Evolutionary conservation across 2,329 filamentous ascomycete species (phyloP).

Genomic region (Ophiocordyceps unilateralis): DNA sequence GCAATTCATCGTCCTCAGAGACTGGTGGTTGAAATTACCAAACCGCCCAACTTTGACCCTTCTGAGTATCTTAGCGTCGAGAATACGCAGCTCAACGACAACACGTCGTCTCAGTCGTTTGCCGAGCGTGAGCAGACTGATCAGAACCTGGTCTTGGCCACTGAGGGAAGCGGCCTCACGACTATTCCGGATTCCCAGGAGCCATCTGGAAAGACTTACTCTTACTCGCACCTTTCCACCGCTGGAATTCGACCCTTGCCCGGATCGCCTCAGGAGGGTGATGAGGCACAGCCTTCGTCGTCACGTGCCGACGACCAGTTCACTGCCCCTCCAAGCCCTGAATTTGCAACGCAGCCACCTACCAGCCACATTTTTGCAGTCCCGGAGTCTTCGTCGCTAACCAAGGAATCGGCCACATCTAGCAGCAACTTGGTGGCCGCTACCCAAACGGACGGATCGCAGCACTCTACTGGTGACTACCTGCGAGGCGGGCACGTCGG

Average conservation of each 20-base stretch:
- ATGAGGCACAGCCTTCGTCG: not conserved
- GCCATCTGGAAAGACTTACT: conserved; percentile 9
- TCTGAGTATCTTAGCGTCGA: conserved; percentile 17
- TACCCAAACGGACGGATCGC: not conserved
- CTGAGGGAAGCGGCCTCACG: conserved; percentile 16
- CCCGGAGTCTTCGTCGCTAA: conserved; percentile 2
- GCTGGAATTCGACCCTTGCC: not conserved
- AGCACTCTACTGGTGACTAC: not conserved
- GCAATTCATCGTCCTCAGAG: conserved; percentile 1
- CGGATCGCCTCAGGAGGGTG: not conserved
- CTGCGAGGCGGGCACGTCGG: not conserved
- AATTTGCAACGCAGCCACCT: conserved; percentile 6
- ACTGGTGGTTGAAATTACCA: conserved; percentile 14
- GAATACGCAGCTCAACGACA: conserved; percentile 12
- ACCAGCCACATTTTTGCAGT: conserved; percentile 1
- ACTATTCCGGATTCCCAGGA: conserved; percentile 29
- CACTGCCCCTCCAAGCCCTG: conserved; percentile 10
- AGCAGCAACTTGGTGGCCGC: not conserved
- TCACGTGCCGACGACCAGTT: conserved; percentile 1
- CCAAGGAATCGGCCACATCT: no score
- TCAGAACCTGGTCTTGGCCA: conserved; percentile 12
- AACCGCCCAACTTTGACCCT: conserved; percentile 14
- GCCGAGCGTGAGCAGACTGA: conserved; percentile 19
- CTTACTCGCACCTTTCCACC: conserved; percentile 1
- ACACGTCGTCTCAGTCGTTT: conserved; percentile 12